These are phyloP conservation scores for Tarenaya hassleriana DNA, from an alignment of 345 rosid species.

Conservation along the genomic window DNA sequence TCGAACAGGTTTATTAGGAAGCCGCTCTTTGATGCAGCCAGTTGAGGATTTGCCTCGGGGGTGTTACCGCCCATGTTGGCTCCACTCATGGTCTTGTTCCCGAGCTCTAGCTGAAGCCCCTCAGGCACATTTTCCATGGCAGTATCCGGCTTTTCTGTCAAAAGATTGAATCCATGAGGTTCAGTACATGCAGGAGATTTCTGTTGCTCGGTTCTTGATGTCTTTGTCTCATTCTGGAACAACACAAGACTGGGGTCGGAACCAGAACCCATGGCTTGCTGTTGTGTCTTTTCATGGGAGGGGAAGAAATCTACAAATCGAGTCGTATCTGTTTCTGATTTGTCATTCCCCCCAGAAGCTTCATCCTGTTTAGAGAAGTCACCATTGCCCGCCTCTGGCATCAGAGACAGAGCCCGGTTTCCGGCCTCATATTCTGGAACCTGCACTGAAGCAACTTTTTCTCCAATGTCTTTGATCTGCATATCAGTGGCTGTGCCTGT, in stretches of 20 bases:
- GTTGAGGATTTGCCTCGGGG: neutral
- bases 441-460: constrained; percentile 11
- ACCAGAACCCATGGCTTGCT: constrained; percentile 24
- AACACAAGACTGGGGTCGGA: constrained; percentile 22
- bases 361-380: constrained; percentile 25
- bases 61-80: constrained; percentile 6
- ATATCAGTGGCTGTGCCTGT: neutral
- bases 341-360: constrained; percentile 23
- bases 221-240: constrained; percentile 22
- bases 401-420: constrained; percentile 20
- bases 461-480: constrained; percentile 25
- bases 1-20: neutral
- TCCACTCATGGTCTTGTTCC: constrained; percentile 23
- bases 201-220: constrained; percentile 17
- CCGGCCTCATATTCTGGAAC: constrained; percentile 28
- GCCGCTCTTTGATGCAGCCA: constrained; percentile 16
- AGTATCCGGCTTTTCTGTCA: constrained; percentile 21
- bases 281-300: constrained; percentile 18
- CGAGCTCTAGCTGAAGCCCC: constrained; percentile 31
- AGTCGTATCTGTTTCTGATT: constrained; percentile 17
- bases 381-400: constrained; percentile 20
- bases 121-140: constrained; percentile 22
- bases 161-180: constrained; percentile 28
- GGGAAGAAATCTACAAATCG: constrained; percentile 26
- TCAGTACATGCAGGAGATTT: constrained; percentile 21